Conservation (phyloP, 169 alveolate species). For the Plasmodium fragile region DNA sequence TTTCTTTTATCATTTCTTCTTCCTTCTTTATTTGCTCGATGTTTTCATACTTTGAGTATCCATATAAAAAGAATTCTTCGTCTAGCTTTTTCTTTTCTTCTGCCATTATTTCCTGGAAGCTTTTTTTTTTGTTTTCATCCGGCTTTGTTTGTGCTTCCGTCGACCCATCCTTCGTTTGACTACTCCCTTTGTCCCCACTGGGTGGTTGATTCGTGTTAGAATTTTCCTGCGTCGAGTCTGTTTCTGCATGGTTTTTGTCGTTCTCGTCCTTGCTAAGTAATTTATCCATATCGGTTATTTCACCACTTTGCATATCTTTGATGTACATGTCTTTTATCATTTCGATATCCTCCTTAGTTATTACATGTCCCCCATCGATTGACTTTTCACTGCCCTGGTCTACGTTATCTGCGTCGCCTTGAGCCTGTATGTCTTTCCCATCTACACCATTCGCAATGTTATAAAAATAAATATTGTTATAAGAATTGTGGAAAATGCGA, state of each 20-base stretch:
- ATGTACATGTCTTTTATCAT: constrained; percentile 68
- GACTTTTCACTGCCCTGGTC: neutral
- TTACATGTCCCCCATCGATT: neutral
- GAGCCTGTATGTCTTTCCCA: neutral
- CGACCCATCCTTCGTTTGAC: neutral
- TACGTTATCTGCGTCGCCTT: neutral
- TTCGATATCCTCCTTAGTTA: constrained; percentile 31
- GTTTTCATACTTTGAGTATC: constrained; percentile 74
- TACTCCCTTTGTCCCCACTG: neutral
- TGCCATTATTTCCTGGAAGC: constrained; percentile 53
- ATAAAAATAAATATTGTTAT: constrained; percentile 52
- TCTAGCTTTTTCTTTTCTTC: constrained; percentile 76
- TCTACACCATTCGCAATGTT: constrained; percentile 10
- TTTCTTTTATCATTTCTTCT: constrained; percentile 55
- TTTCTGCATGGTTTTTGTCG: neutral
- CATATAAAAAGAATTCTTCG: constrained; percentile 70
- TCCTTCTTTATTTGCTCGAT: constrained; percentile 61
- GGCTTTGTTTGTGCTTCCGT: neutral
- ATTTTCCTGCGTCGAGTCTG: neutral
- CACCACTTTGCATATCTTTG: constrained; percentile 51
- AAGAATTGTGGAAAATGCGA: constrained; percentile 42
- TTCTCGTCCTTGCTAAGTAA: constrained; percentile 26
- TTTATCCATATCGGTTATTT: constrained; percentile 44
- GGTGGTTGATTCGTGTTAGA: neutral
- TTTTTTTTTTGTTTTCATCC: constrained; percentile 21